Conservation (phyloP, 2,329 filamentous ascomycete genomes). For the Penicillium carneum region DNA sequence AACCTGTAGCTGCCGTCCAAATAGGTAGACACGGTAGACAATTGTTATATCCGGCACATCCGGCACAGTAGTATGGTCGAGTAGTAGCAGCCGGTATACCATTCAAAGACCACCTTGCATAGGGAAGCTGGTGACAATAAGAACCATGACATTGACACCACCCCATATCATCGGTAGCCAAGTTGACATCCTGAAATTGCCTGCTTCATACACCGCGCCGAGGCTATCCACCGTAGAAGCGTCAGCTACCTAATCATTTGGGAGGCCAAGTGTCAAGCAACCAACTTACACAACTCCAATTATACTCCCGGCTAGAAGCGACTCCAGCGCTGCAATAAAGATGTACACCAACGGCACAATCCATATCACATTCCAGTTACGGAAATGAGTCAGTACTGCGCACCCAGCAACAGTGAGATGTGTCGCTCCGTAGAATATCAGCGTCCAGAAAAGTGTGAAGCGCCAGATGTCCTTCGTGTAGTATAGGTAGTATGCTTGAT, state of each 20-base stretch:
- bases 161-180: constrained; percentile 93
- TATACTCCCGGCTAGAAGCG: constrained; percentile 78
- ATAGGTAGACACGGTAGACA: not conserved
- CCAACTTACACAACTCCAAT: constrained; percentile 76
- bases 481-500: constrained; percentile 72
- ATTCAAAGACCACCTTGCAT: constrained; percentile 84
- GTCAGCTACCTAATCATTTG: constrained; percentile 7
- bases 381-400: constrained; percentile 73
- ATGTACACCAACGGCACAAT: constrained; percentile 74
- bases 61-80: not conserved
- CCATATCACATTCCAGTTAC: constrained; percentile 65
- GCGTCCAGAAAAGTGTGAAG: constrained; percentile 85
- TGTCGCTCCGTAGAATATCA: constrained; percentile 77
- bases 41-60: not conserved
- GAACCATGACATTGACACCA: constrained; percentile 78
- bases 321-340: constrained; percentile 76
- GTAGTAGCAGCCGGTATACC: not conserved
- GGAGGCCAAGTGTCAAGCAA: no score
- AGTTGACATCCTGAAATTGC: constrained; percentile 88
- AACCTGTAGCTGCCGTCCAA: not conserved
- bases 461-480: constrained; percentile 80
- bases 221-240: constrained; percentile 59
- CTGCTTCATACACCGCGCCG: constrained; percentile 79
- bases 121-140: constrained; percentile 89
- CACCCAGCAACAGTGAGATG: constrained; percentile 75